Conservation (phyloP, 164 flowering plant species). For the Santalum album region DNA sequence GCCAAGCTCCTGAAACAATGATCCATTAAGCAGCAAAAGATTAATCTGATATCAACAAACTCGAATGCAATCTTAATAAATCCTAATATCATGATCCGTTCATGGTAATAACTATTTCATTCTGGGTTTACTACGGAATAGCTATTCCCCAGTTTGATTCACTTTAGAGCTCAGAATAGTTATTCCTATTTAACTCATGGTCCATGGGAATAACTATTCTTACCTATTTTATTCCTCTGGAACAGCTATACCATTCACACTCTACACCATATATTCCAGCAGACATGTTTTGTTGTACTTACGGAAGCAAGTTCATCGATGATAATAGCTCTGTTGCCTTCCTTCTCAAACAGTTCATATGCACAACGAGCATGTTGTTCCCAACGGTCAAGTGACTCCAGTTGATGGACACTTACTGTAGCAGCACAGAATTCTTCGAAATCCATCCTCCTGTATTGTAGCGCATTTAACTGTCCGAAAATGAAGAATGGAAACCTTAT, state of each 20-base stretch:
- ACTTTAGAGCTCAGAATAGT: no score
- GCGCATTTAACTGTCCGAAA: constrained; percentile 56
- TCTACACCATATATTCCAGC: not conserved
- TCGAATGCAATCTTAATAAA: no score
- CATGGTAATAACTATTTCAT: no score
- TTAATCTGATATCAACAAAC: not conserved
- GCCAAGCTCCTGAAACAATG: constrained; percentile 73
- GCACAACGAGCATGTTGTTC: constrained; percentile 92
- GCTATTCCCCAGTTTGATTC: no score
- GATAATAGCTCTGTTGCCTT: constrained; percentile 81
- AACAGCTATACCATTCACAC: no score
- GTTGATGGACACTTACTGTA: constrained; percentile 76
- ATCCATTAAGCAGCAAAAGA: not conserved
- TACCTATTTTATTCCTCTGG: no score
- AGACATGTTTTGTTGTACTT: constrained; percentile 13
- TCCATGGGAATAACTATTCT: no score
- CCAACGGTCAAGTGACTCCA: constrained; percentile 87
- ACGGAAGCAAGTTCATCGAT: constrained; percentile 94
- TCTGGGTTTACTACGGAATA: no score
- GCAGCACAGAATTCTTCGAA: constrained; percentile 96
- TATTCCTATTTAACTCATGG: no score
- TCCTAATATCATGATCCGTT: no score
- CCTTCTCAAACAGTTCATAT: constrained; percentile 79
- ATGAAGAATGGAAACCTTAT: not conserved
- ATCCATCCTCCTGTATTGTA: constrained; percentile 86